Base-by-base conservation (phyloP, 179 eudicot genomes). In the Kewa caespitosa region DNA sequence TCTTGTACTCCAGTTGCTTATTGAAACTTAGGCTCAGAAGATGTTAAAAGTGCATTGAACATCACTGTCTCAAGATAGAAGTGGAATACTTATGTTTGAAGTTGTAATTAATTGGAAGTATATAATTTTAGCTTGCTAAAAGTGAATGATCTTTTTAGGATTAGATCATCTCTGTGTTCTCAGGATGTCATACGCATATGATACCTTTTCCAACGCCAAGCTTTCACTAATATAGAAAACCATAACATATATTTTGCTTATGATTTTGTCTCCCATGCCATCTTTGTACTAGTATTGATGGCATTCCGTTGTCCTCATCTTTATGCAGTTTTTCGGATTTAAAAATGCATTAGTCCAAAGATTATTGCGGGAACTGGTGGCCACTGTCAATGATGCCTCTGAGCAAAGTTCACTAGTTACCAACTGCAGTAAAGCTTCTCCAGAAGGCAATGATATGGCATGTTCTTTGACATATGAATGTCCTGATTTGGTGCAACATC, bases 291-390 rank as follows among this genome's bases (percentile, higher is more conserved):
- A 30, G 1, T 48, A 60, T 28, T 69, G 28, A 63, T 63, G 52
- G 37, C 52, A 36, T 50, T 30, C 36, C 46, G 32, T 38, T 37
- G 27, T 85, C 68, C 65, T 59, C 69, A 36, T 74, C 66, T 70
- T 23, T 54, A 8, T 89, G 89, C 92, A 96, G 98, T 86, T 96
- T 79, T 93, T 93, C 68, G 99, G 99, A 78, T 96, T 96, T 79
- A 93, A 86, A 84, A 96, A 93, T 81, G 80, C 90, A 63, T 81
- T 88, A 69, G 97, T 96, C 76, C 96, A 86, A 86, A 89, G 99
- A 82, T 83, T 93, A 81, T 84, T 96, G 37, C 82, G 99, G 80
- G 99, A 91, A 84, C 84, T 96, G 84, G 87, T 85, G 70, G 85
- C 94, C 81, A 87, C 86, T 80, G 70, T 83, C 65, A 84, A 84